Evolutionary conservation across 2,329 filamentous ascomycete species (phyloP).

Genomic region (Ophiostoma ulmi): DNA sequence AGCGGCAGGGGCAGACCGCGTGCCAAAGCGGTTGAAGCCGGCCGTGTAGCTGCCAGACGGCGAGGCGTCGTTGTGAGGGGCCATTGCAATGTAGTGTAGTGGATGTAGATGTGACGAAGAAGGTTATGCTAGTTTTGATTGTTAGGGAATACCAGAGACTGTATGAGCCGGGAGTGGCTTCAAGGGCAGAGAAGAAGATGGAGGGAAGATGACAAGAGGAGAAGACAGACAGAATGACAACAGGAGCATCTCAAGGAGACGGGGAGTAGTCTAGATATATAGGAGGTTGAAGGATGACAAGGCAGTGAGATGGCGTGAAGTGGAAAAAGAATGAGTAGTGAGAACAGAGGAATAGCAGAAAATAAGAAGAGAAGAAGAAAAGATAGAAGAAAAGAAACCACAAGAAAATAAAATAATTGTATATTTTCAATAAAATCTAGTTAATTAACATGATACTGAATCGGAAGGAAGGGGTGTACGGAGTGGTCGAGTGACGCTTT

Average conservation of each 20-base stretch:
- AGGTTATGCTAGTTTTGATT: neutral
- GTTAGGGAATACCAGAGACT: neutral
- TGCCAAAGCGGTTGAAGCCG: constrained; percentile 38
- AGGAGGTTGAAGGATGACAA: neutral
- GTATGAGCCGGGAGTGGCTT: too few relatives aligned
- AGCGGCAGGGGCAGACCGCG: constrained; percentile 28
- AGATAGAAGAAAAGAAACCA: neutral
- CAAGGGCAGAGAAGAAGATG: neutral
- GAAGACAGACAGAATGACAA: neutral
- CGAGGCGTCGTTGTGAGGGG: constrained; percentile 46
- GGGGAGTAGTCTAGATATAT: neutral
- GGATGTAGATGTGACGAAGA: neutral
- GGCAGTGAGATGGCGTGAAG: neutral
- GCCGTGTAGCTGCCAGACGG: constrained; percentile 43
- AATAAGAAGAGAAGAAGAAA: neutral
- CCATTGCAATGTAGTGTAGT: constrained; percentile 33
- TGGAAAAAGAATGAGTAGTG: neutral
- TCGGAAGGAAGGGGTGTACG: constrained; percentile 11
- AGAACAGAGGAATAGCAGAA: neutral
- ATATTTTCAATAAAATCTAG: neutral
- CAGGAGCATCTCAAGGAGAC: neutral
- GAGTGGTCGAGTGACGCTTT: constrained; percentile 8
- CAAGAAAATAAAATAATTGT: neutral
- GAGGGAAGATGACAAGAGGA: neutral
- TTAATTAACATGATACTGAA: neutral